Evolutionary conservation across 1,139 yeast species (phyloP).

Genomic region (Taphrina sp.): DNA sequence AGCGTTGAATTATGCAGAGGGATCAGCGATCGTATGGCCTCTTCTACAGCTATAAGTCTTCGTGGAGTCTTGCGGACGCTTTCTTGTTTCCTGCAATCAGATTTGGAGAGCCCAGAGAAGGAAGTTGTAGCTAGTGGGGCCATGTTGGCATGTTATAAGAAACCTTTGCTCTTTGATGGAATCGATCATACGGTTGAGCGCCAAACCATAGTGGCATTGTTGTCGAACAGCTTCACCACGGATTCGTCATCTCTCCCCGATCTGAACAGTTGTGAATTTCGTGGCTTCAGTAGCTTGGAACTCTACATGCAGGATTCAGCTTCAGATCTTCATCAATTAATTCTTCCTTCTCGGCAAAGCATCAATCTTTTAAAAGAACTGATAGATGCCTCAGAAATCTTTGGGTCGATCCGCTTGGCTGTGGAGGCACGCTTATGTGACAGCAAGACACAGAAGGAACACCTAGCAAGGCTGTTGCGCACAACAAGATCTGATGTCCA

Average conservation of each 20-base stretch:
- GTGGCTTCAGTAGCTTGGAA: background rate
- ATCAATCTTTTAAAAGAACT: background rate
- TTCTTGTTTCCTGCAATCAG: constrained; percentile 8
- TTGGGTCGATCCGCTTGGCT: constrained; percentile 9
- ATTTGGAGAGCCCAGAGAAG: background rate
- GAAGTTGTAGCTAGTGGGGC: constrained; percentile 2
- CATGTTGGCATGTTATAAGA: constrained; percentile 8
- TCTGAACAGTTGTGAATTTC: constrained; percentile 1
- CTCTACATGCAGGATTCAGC: background rate
- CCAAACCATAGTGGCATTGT: constrained; percentile 17
- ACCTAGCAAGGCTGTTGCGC: constrained; percentile 1
- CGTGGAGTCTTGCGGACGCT: constrained; percentile 4
- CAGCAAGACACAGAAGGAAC: background rate
- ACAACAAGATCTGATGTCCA: background rate
- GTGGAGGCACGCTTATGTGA: constrained; percentile 8
- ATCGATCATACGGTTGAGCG: constrained; percentile 12
- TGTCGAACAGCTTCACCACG: constrained; percentile 6
- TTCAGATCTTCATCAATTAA: background rate
- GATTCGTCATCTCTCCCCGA: background rate
- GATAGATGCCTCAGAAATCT: constrained; percentile 3
- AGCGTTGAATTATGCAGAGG: background rate
- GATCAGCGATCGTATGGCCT: constrained; percentile 2
- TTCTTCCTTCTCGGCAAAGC: background rate
- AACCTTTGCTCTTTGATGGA: constrained; percentile 3
- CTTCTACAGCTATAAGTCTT: constrained; percentile 8